Evolutionary conservation across 139 green algal species (phyloP), one percentile per base, ranked within the genome.

Genomic region (Chlamydomonas asymmetrica): DNA sequence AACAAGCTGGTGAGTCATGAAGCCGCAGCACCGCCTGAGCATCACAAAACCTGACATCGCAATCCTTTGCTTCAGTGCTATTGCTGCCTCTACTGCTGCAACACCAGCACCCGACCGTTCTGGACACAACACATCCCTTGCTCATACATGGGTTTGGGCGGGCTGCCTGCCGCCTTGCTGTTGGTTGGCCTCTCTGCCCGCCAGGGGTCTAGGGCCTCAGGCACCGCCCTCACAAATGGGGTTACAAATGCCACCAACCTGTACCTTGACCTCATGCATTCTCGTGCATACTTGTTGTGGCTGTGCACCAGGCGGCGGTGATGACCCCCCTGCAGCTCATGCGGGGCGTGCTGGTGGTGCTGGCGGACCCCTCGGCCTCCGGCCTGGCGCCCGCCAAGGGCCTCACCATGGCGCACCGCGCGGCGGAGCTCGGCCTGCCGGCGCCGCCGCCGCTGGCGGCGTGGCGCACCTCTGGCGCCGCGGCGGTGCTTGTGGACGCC

Each of bases 301-400:
- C 23, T 2, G 45, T 9, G 8, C 23, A 65, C 54, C 87, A 88
- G 80, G 74, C 73, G 18, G n/a, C 65, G 20, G 73, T 60, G 1
- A 92, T 91, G 84, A 84, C 62, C 16, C 48, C 83, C 5, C 74
- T 93, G 57, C 88, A 95, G 80, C 64, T 90, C 49, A 60, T 92
- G 39, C 74, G 88, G 9, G 49, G 66, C 8, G 81, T 80, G 20
- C 79, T 96, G 54, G 61, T 82, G 41, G 56, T 82, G 39, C 73
- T 94, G 16, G 66, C 65, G 37, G 71, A 88, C 63, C 74, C 73
- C 25, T 61, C 66, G 50, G 76, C 71, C n/a, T n/a, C n/a, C n/a
- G 41, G 22, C 31, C 1, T 32, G 48, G 78, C 73, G 49, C 88
- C 88, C 38, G 29, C 52, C 68, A 82, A 83, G 41, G 85, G 86